Evolutionary conservation across 2,329 filamentous ascomycete genomes (phyloP).

Genomic region (Penicillium hesseltinei): DNA sequence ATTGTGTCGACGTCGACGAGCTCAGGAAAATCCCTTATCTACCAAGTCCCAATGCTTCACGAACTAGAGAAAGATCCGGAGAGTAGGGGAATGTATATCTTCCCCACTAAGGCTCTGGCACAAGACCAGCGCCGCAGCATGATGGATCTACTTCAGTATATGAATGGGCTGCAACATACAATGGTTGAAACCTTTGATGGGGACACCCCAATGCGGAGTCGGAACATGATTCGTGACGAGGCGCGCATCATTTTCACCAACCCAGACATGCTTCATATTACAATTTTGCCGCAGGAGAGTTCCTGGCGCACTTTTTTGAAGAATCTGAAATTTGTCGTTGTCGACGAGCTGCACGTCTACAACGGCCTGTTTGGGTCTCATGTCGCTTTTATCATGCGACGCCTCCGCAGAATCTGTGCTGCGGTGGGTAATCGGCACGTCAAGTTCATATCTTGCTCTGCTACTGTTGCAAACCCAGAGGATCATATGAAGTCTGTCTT

Average conservation of each 20-base stretch:
- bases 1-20: slow-evolving; percentile 94
- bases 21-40: slow-evolving; percentile 97
- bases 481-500: slow-evolving; percentile 95
- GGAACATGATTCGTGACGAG: slow-evolving; percentile 79
- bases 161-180: slow-evolving; percentile 71
- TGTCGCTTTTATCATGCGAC: slow-evolving; percentile 90
- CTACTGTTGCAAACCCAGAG: slow-evolving; percentile 88
- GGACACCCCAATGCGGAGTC: slow-evolving; percentile 78
- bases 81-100: slow-evolving; percentile 93
- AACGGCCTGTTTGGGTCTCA: slow-evolving; percentile 93
- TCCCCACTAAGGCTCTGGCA: slow-evolving; percentile 92
- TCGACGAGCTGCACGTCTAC: slow-evolving; percentile 92
- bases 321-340: slow-evolving; percentile 86
- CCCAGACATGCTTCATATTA: slow-evolving; percentile 95
- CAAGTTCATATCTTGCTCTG: slow-evolving; percentile 93
- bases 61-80: slow-evolving; percentile 74
- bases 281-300: slow-evolving; percentile 87
- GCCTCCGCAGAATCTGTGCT: slow-evolving; percentile 81
- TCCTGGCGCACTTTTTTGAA: slow-evolving; percentile 85
- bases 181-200: slow-evolving; percentile 94
- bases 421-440: slow-evolving; percentile 82
- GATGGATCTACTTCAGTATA: slow-evolving; percentile 77
- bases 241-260: slow-evolving; percentile 96
- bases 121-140: slow-evolving; percentile 91
- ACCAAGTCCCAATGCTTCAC: slow-evolving; percentile 88